phyloP scores from a whole-genome alignment of 2,329 filamentous ascomycete species.

The Curvularia hawaiiensis region DNA sequence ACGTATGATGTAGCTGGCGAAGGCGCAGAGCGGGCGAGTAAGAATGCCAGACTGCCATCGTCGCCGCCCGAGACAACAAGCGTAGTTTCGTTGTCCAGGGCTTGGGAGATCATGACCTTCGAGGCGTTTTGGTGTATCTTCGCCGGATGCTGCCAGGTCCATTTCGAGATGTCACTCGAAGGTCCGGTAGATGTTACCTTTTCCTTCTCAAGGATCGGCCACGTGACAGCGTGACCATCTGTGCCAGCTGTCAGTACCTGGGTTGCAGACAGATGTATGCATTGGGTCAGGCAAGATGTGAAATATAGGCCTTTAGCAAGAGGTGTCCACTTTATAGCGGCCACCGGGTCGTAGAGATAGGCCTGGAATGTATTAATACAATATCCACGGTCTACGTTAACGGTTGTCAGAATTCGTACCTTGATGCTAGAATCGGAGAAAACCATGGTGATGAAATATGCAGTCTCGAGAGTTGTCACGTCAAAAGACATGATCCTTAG shows the following conservation, averaged over 20 bases:
- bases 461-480: slow-evolving; percentile 42
- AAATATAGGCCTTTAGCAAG: slow-evolving; percentile 51
- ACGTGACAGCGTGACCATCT: slow-evolving; percentile 76
- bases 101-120: slow-evolving; percentile 58
- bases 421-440: slow-evolving; percentile 85
- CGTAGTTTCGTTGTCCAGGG: slow-evolving; percentile 41
- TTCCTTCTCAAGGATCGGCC: slow-evolving; percentile 49
- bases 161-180: slow-evolving; percentile 30
- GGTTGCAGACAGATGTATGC: slow-evolving; percentile 45
- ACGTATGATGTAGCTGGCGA: slow-evolving; percentile 26
- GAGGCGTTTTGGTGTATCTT: slow-evolving; percentile 79
- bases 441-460: slow-evolving; percentile 69
- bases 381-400: not conserved
- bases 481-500: slow-evolving; percentile 84
- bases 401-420: slow-evolving; percentile 38
- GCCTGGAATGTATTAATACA: slow-evolving; percentile 43
- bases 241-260: slow-evolving; percentile 73
- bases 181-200: slow-evolving; percentile 6
- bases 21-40: slow-evolving; percentile 25
- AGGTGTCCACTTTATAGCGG: slow-evolving; percentile 42
- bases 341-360: slow-evolving; percentile 47
- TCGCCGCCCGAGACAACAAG: slow-evolving; percentile 81
- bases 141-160: slow-evolving; percentile 31
- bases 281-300: slow-evolving; percentile 72
- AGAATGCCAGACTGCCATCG: slow-evolving; percentile 75